Evolutionary conservation across 2,329 filamentous ascomycete species (phyloP).

Genomic region (Cercospora sp.): DNA sequence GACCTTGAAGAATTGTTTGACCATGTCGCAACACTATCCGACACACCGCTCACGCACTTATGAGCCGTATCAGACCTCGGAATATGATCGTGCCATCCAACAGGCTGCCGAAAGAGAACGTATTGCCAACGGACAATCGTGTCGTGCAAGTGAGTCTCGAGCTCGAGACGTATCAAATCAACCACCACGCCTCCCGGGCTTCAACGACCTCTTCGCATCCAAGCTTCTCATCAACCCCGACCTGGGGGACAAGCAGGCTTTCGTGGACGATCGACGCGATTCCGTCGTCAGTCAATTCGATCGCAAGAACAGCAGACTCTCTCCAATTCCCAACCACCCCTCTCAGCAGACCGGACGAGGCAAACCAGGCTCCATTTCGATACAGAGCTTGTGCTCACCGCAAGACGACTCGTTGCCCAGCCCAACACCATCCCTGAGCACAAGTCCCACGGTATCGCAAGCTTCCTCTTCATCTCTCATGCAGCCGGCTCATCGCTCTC

Average conservation of each 20-base stretch:
- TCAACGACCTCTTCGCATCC: constrained; percentile 20
- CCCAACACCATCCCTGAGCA: not conserved
- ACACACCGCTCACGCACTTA: not conserved
- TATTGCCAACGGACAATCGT: not conserved
- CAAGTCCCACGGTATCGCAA: constrained; percentile 6
- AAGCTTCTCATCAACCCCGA: constrained; percentile 17
- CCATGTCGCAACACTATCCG: constrained; percentile 5
- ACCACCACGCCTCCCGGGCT: constrained; percentile 11
- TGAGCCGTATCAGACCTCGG: constrained; percentile 13
- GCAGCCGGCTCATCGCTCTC: not conserved
- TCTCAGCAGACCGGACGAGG: not conserved
- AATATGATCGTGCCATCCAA: constrained; percentile 13
- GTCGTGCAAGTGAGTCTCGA: not conserved
- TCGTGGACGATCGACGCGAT: constrained; percentile 2
- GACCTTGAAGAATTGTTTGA: not conserved
- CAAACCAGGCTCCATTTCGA: constrained; percentile 5
- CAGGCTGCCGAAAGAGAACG: constrained; percentile 7
- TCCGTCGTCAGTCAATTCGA: constrained; percentile 8
- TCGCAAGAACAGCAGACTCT: not conserved
- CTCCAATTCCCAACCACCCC: not conserved
- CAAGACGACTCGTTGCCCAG: not conserved
- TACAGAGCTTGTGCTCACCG: constrained; percentile 12
- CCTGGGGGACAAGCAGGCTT: not conserved
- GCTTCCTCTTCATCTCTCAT: not conserved
- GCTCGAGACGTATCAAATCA: not conserved